phyloP scores from a whole-genome alignment of 306 rosid genomes.

The Cucumis melo region DNA sequence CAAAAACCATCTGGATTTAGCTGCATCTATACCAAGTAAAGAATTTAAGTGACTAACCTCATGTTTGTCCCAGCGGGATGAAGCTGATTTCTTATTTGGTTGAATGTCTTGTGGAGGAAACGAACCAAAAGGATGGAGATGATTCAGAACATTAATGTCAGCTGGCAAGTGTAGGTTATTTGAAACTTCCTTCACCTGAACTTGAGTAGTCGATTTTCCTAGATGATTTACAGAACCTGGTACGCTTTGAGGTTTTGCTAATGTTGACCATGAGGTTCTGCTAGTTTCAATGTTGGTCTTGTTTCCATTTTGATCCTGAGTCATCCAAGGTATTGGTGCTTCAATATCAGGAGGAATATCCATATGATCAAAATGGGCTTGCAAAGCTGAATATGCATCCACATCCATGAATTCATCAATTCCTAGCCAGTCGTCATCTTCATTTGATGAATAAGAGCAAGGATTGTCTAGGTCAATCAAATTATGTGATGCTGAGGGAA shows the following conservation, averaged over 20 bases:
- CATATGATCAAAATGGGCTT: constrained; percentile 50
- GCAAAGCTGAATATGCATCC: constrained; percentile 40
- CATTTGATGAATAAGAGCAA: constrained; percentile 37
- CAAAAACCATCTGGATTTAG: constrained; percentile 26
- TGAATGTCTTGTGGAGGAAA: constrained; percentile 17
- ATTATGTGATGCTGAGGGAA: constrained; percentile 21
- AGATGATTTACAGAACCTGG: constrained; percentile 12
- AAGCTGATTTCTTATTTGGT: constrained; percentile 23
- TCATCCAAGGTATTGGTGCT: constrained; percentile 62
- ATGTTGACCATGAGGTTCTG: constrained; percentile 5
- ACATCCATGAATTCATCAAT: constrained; percentile 39
- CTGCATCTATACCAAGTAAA: constrained; percentile 24
- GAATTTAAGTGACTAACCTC: constrained; percentile 20
- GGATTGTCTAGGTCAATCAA: constrained; percentile 34
- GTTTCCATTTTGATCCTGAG: constrained; percentile 13
- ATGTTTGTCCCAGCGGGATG: constrained; percentile 19
- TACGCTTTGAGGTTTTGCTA: constrained; percentile 11
- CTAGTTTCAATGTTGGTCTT: constrained; percentile 19
- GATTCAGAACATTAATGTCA: constrained; percentile 9
- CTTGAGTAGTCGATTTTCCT: constrained; percentile 11
- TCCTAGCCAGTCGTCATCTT: constrained; percentile 20
- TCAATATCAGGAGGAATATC: constrained; percentile 71
- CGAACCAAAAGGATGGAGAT: constrained; percentile 14
- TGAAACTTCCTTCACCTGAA: constrained; percentile 8
- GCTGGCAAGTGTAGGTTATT: constrained; percentile 23